Conservation (phyloP, 73 alveolate species). For the Paramecium pentaurelia region DNA sequence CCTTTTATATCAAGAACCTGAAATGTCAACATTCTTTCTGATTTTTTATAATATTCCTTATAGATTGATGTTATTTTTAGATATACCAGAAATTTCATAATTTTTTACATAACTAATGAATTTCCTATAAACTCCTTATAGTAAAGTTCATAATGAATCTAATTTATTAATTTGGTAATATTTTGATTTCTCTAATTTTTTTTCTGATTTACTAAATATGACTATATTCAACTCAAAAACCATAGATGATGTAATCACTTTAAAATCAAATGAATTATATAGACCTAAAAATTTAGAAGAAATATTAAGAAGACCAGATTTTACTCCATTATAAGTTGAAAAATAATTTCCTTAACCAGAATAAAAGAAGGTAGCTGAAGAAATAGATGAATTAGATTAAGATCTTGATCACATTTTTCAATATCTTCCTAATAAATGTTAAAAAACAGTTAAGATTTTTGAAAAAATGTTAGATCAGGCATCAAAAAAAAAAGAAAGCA, state of each 20-base stretch:
- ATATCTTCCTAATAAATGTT: neutral
- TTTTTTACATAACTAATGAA: neutral
- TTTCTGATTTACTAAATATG: neutral
- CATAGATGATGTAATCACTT: neutral
- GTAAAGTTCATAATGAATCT: neutral
- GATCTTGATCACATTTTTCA: neutral
- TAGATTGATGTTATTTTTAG: conserved; percentile 7
- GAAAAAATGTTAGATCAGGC: conserved; percentile 9
- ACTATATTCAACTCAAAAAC: conserved; percentile 5
- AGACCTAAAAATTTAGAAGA: neutral
- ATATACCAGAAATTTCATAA: conserved; percentile 20
- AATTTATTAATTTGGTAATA: neutral
- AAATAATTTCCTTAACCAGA: neutral
- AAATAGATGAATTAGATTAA: neutral
- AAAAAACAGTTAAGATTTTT: neutral
- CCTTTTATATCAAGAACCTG: conserved; percentile 8
- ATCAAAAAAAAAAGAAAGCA: neutral
- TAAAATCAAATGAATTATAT: neutral
- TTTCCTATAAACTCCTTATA: neutral
- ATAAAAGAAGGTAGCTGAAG: conserved; percentile 15
- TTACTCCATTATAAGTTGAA: conserved; percentile 9
- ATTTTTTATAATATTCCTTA: conserved; percentile 8
- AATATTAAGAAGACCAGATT: neutral
- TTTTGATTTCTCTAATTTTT: neutral
- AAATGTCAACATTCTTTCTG: neutral